Evolutionary conservation across 2,329 filamentous ascomycete genomes (phyloP).

Genomic region (Fusarium concolor): DNA sequence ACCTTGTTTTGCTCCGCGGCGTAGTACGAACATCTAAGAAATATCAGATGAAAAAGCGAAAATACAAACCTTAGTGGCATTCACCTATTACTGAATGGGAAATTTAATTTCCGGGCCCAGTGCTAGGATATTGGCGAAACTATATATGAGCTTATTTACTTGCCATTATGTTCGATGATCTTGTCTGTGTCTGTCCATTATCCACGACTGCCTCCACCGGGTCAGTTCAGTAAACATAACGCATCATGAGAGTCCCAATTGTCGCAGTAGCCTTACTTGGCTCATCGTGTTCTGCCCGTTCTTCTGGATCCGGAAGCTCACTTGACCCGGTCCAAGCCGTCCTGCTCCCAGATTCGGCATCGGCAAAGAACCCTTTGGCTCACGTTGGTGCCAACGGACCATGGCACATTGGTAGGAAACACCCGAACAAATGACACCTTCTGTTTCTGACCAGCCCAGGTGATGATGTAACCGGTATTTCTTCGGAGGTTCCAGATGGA

Average conservation of each 20-base stretch:
- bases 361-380: constrained; percentile 56
- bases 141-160: not conserved
- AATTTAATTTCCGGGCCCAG: not conserved
- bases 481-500: constrained; percentile 63
- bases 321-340: constrained; percentile 47
- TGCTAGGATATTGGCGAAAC: not conserved
- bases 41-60: not conserved
- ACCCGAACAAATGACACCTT: not conserved
- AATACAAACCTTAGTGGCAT: not conserved
- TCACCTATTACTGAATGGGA: not conserved
- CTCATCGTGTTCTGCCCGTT: not conserved
- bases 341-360: constrained; percentile 40
- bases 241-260: not conserved
- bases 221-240: not conserved
- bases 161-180: not conserved
- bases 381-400: constrained; percentile 66
- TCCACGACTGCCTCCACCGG: not conserved
- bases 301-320: constrained; percentile 31
- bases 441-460: constrained; percentile 48
- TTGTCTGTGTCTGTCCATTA: not conserved
- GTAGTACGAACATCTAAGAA: not conserved
- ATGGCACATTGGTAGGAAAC: constrained; percentile 59
- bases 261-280: not conserved
- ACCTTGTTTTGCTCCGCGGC: not conserved
- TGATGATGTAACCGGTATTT: constrained; percentile 67